phyloP scores from a whole-genome alignment of 441 rosid genomes.

The Adansonia madagascariensis region DNA sequence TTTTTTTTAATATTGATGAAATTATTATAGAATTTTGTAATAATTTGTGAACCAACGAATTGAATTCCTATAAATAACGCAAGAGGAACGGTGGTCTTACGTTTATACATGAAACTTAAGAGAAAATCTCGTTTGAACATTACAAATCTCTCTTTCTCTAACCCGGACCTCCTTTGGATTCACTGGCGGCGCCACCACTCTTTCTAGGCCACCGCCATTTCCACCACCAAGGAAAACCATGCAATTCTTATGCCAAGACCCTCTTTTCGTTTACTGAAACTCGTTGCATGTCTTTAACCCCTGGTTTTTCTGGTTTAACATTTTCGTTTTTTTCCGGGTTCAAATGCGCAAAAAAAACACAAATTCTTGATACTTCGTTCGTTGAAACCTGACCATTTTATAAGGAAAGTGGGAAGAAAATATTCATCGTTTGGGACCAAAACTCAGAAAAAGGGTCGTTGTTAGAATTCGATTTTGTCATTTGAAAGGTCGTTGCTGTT shows the following conservation, averaged over 20 bases:
- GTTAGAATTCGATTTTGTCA: not conserved
- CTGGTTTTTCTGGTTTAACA: not conserved
- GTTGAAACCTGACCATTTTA: not conserved
- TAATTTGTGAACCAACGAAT: constrained; percentile 1
- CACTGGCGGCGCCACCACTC: constrained; percentile 42
- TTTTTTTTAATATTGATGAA: too few relatives aligned
- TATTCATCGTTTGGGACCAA: not conserved
- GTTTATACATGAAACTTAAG: constrained; percentile 16
- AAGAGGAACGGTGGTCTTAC: not conserved
- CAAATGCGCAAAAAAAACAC: not conserved
- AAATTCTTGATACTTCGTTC: not conserved
- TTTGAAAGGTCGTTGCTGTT: not conserved
- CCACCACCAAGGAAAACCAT: constrained; percentile 11
- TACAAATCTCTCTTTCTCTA: constrained; percentile 25
- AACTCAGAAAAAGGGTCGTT: not conserved
- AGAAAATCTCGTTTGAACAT: constrained; percentile 54
- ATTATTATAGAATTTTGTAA: not conserved
- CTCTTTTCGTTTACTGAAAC: not conserved
- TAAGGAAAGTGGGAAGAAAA: not conserved
- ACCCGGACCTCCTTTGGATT: constrained; percentile 29
- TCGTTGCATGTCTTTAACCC: not conserved
- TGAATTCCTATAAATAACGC: constrained; percentile 34
- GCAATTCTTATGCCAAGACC: not conserved
- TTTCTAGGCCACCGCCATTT: constrained; percentile 1
- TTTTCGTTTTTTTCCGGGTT: not conserved